A percentile compares a stretch with the other conserved stretches of the same genome.
phyloP scores from a whole-genome alignment of 805 yeast genomes.

The Lipomyces lipofer region DNA sequence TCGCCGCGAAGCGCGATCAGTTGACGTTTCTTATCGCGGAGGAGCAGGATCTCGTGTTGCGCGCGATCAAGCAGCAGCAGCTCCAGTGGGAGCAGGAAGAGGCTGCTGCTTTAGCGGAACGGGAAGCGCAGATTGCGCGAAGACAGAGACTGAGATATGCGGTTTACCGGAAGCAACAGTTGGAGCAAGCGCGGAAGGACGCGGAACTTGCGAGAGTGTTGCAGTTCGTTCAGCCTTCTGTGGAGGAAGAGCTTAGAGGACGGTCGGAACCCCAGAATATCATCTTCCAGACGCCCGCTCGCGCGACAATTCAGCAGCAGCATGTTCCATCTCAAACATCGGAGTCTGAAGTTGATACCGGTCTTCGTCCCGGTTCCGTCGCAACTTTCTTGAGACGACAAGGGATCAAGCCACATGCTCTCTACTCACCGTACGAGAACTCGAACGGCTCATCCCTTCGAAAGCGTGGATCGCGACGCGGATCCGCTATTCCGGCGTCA shows the following conservation, averaged over 20 bases:
- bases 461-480: slow-evolving; percentile 27
- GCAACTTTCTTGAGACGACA: slow-evolving; percentile 20
- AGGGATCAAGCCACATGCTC: slow-evolving; percentile 20
- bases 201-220: slow-evolving; percentile 19
- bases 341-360: slow-evolving; percentile 21
- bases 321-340: slow-evolving; percentile 6
- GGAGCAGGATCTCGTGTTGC: slow-evolving; percentile 35
- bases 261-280: not conserved
- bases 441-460: not conserved
- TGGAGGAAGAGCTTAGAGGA: no score
- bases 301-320: slow-evolving; percentile 1
- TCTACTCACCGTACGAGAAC: slow-evolving; percentile 6
- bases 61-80: slow-evolving; percentile 28
- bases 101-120: slow-evolving; percentile 23
- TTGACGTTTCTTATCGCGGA: slow-evolving; percentile 32
- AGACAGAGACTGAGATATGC: slow-evolving; percentile 27
- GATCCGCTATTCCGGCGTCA: not conserved
- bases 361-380: slow-evolving; percentile 25
- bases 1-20: slow-evolving; percentile 32
- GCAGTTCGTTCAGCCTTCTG: slow-evolving; percentile 10
- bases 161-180: slow-evolving; percentile 29
- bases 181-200: slow-evolving; percentile 25
- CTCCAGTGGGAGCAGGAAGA: slow-evolving; percentile 19
- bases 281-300: not conserved
- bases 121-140: slow-evolving; percentile 26